phyloP scores from a whole-genome alignment of 495 filamentous ascomycete genomes.

The Hyaloscypha variabilis region DNA sequence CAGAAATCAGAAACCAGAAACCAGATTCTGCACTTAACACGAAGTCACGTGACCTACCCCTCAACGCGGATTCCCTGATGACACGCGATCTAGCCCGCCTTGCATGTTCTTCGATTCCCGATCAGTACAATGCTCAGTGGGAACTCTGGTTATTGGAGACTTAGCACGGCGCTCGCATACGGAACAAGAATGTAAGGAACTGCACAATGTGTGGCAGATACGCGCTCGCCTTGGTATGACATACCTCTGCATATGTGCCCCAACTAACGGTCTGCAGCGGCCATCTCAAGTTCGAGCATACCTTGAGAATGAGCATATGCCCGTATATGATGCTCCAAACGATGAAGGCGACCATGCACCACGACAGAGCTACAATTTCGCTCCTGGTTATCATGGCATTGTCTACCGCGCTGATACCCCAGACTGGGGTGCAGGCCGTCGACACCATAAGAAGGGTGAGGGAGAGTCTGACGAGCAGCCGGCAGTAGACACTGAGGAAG shows the following conservation, averaged over 20 bases:
- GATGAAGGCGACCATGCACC: constrained; percentile 60
- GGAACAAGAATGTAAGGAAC: constrained; percentile 17
- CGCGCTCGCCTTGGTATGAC: constrained; percentile 71
- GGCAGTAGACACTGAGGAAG: constrained; percentile 21
- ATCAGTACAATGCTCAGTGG: no score
- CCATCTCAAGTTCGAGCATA: constrained; percentile 68
- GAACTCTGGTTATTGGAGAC: no score
- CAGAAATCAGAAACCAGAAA: no score
- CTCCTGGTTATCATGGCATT: constrained; percentile 81
- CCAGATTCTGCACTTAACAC: no score
- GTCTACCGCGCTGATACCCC: constrained; percentile 81
- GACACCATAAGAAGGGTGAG: constrained; percentile 16
- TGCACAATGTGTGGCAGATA: constrained; percentile 83
- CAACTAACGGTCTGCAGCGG: constrained; percentile 42
- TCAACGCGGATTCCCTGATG: no score
- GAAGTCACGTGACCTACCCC: no score
- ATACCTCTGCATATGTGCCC: neutral
- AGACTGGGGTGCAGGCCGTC: constrained; percentile 51
- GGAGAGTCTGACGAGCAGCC: constrained; percentile 17
- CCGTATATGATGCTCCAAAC: constrained; percentile 73
- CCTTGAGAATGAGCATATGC: constrained; percentile 74
- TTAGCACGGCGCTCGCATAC: neutral
- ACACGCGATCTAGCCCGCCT: no score
- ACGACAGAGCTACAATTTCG: constrained; percentile 88
- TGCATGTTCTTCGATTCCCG: no score